Conservation (phyloP, 116 monocot species). For the Cymodocea nodosa region DNA sequence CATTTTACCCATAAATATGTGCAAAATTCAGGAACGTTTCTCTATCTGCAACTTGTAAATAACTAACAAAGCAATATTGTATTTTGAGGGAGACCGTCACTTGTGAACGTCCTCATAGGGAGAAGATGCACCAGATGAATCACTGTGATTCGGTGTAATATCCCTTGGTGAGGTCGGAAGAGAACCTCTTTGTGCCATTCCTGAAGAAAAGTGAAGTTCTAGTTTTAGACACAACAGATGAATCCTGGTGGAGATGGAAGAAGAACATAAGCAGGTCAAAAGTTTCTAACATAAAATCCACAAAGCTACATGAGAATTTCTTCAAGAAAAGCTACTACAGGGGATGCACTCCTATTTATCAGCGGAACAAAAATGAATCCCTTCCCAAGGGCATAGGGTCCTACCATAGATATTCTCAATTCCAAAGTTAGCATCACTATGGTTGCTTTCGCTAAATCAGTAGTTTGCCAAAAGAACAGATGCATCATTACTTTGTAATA, state of each 20-base stretch:
- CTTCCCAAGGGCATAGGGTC: no score
- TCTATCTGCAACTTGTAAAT: not conserved
- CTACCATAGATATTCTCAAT: no score
- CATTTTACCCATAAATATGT: not conserved
- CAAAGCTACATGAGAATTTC: not conserved
- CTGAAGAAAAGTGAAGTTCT: slow-evolving; percentile 14
- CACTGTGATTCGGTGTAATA: slow-evolving; percentile 70
- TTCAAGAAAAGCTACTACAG: no score
- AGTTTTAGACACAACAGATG: slow-evolving; percentile 5
- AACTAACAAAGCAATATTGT: not conserved
- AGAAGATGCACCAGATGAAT: slow-evolving; percentile 69
- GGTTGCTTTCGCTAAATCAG: no score
- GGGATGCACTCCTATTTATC: no score
- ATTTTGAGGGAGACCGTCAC: not conserved
- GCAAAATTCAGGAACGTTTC: not conserved
- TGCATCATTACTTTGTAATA: no score
- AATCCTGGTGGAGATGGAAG: not conserved
- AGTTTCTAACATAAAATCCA: not conserved
- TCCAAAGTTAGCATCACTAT: no score
- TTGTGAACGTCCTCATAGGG: slow-evolving; percentile 69
- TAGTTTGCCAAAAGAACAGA: no score
- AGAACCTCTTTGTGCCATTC: slow-evolving; percentile 41
- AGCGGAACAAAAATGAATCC: no score
- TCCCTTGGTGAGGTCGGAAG: slow-evolving; percentile 71
- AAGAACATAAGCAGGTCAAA: not conserved